Evolutionary conservation across 2,329 filamentous ascomycete genomes (phyloP).

Genomic region (Podosphaera fusca): DNA sequence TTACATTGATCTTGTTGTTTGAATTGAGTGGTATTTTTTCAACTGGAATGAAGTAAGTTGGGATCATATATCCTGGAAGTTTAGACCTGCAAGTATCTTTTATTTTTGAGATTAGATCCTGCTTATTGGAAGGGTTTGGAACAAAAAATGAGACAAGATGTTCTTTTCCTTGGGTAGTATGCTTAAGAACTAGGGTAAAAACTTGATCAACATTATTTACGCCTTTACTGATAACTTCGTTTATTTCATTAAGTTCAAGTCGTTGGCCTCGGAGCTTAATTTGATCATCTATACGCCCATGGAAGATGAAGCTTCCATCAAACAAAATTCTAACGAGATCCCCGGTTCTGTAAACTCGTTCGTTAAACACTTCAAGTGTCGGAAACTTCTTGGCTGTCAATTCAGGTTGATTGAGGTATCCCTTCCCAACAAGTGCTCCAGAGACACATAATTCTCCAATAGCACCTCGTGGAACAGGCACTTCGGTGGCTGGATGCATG

Average conservation of each 20-base stretch:
- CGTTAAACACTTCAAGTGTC: constrained; percentile 27
- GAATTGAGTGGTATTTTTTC: constrained; percentile 54
- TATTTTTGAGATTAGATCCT: constrained; percentile 22
- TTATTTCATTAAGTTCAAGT: constrained; percentile 79
- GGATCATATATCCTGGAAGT: constrained; percentile 75
- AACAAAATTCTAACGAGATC: constrained; percentile 65
- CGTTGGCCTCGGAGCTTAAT: constrained; percentile 78
- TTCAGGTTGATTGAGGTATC: constrained; percentile 62
- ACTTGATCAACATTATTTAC: constrained; percentile 39
- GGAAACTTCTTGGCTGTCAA: constrained; percentile 61
- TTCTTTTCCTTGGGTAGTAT: constrained; percentile 51
- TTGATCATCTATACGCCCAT: constrained; percentile 75
- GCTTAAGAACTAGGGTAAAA: constrained; percentile 50
- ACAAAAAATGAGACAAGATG: constrained; percentile 60
- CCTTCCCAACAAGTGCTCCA: constrained; percentile 68
- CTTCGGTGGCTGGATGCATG: constrained; percentile 41
- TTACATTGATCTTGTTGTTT: constrained; percentile 76
- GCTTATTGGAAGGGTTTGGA: constrained; percentile 11
- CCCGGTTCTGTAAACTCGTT: constrained; percentile 64
- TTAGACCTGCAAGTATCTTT: constrained; percentile 41
- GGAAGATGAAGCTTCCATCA: constrained; percentile 66
- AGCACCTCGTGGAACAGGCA: constrained; percentile 52
- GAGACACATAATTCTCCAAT: constrained; percentile 78
- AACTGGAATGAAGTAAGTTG: constrained; percentile 56
- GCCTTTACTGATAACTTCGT: constrained; percentile 46